Conservation (phyloP, 129 eudicot genomes). For the Mikania micrantha region DNA sequence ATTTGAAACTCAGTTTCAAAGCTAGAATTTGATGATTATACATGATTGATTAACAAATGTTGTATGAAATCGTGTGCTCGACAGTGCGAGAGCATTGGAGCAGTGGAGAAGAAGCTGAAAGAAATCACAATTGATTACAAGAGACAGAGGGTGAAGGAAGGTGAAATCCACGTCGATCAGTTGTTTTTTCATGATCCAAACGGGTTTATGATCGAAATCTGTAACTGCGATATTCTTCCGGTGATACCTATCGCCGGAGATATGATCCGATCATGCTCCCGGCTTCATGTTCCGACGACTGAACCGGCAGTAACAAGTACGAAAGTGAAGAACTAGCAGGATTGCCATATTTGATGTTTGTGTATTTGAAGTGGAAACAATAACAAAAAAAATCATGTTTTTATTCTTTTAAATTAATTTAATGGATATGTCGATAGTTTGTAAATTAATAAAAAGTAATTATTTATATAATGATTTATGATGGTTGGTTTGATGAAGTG, state of each 20-base stretch:
- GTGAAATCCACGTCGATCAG: slow-evolving; percentile 78
- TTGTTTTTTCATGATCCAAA: slow-evolving; percentile 92
- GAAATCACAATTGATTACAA: slow-evolving; percentile 70
- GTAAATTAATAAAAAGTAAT: too few relatives aligned
- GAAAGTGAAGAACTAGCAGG: neutral
- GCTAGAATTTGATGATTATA: too few relatives aligned
- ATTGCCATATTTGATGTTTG: neutral
- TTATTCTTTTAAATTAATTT: neutral
- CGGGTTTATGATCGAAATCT: slow-evolving; percentile 89
- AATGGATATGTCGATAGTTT: too few relatives aligned
- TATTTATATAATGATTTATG: too few relatives aligned
- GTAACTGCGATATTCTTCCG: slow-evolving; percentile 84
- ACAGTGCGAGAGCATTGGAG: slow-evolving; percentile 89
- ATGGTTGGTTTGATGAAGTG: too few relatives aligned
- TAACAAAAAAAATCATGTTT: neutral
- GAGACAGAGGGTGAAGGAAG: slow-evolving; percentile 68
- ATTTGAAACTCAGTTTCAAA: too few relatives aligned
- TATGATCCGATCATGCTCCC: slow-evolving; percentile 66
- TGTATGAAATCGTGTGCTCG: neutral
- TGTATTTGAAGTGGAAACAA: neutral
- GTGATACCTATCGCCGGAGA: slow-evolving; percentile 73
- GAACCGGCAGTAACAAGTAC: slow-evolving; percentile 3
- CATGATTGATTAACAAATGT: too few relatives aligned
- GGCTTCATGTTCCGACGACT: neutral
- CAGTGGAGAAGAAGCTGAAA: slow-evolving; percentile 77